phyloP scores from a whole-genome alignment of 805 yeast species.

The Wickerhamiella kazuoi region DNA sequence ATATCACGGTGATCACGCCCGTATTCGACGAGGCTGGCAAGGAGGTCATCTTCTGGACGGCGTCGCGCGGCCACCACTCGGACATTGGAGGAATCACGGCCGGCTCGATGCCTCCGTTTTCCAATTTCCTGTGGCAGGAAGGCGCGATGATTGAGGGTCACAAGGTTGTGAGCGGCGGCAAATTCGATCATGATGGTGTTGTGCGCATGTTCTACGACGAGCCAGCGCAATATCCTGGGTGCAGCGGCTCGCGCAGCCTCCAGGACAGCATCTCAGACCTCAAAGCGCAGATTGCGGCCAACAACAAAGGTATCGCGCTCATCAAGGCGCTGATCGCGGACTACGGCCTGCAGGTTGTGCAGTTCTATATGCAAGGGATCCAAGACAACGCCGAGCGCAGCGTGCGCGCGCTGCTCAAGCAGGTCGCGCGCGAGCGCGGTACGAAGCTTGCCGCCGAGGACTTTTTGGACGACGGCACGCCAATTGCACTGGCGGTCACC shows the following conservation, averaged over 20 bases:
- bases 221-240: conserved; percentile 70
- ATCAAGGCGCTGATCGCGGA: conserved; percentile 43
- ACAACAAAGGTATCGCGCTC: conserved; percentile 63
- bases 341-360: conserved; percentile 40
- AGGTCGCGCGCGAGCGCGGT: conserved; percentile 26
- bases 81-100: conserved; percentile 88
- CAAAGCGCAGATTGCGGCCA: conserved; percentile 79
- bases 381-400: conserved; percentile 62
- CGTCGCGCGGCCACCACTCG: conserved; percentile 91
- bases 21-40: conserved; percentile 38
- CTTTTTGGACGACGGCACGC: conserved; percentile 22
- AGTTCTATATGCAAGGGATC: conserved; percentile 64
- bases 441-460: conserved; percentile 15
- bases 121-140: conserved; percentile 70
- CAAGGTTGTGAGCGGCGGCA: conserved; percentile 50
- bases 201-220: conserved; percentile 43
- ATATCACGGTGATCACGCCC: conserved; percentile 84
- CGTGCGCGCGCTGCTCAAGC: conserved; percentile 38
- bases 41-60: conserved; percentile 66
- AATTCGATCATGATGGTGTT: conserved; percentile 57
- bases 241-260: conserved; percentile 75
- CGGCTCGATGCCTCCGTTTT: conserved; percentile 89
- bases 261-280: conserved; percentile 71
- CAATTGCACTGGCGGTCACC: conserved; percentile 13
- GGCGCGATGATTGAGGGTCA: conserved; percentile 79